phyloP scores from a whole-genome alignment of 352 stramenopile species.

The Globisporangium takayamanum region DNA sequence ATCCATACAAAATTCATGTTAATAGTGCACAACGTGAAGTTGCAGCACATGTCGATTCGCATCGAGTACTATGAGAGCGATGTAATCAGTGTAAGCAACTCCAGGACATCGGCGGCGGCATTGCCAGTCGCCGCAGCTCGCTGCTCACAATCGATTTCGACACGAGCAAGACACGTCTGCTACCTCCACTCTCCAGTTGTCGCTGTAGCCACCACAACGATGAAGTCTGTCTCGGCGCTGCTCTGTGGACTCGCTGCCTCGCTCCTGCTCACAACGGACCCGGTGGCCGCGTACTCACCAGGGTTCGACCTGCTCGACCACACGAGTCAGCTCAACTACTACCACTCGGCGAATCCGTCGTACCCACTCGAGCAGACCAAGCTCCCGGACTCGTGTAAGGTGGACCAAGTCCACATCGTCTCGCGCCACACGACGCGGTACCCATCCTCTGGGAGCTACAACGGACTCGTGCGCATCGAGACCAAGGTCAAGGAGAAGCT shows the following conservation, averaged over 20 bases:
- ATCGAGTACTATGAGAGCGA: no score
- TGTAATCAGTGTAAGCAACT: no score
- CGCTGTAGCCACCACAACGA: conserved; percentile 7
- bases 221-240: conserved; percentile 28
- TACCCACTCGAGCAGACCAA: conserved; percentile 29
- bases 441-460: conserved; percentile 45
- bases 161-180: not conserved
- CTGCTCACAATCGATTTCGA: not conserved
- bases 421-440: conserved; percentile 52
- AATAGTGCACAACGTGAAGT: no score
- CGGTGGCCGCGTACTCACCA: conserved; percentile 23
- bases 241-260: conserved; percentile 4
- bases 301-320: conserved; percentile 50
- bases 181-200: not conserved
- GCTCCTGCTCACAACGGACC: conserved; percentile 10
- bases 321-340: conserved; percentile 55
- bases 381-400: conserved; percentile 32
- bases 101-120: not conserved
- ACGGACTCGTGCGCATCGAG: conserved; percentile 23
- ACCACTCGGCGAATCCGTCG: conserved; percentile 37
- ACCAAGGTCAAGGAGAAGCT: conserved; percentile 26
- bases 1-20: no score
- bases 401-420: conserved; percentile 47
- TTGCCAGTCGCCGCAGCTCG: not conserved
- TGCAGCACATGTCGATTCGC: no score